A percentile compares a stretch with the other conserved stretches of the same genome.
Conservation (phyloP, 345 rosid species). For the Diplotaxis tenuifolia region DNA sequence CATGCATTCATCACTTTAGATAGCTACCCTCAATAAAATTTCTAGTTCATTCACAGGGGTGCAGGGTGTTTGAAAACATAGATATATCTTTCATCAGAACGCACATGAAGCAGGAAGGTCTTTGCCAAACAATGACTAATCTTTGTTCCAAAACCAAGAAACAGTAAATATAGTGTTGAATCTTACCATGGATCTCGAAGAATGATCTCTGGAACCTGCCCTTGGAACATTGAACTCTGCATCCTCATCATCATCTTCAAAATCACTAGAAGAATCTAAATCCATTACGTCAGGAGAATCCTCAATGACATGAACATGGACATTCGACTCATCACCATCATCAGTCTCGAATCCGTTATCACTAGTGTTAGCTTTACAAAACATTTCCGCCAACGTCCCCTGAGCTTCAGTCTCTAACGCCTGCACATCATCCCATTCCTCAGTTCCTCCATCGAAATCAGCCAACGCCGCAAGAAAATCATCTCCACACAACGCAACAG, state of each 20-base stretch:
- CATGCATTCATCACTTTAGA: too few species aligned
- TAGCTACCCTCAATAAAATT: background rate
- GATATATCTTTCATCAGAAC: too few species aligned
- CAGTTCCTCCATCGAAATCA: conserved; percentile 61
- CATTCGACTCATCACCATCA: conserved; percentile 8
- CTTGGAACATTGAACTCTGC: conserved; percentile 19
- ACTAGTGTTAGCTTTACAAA: conserved; percentile 36
- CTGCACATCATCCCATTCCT: conserved; percentile 91
- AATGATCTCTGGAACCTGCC: conserved; percentile 25
- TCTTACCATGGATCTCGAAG: conserved; percentile 50
- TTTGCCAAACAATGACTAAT: background rate
- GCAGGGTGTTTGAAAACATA: background rate
- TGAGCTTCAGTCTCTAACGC: conserved; percentile 71
- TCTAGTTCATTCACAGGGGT: background rate
- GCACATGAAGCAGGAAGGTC: background rate
- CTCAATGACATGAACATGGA: conserved; percentile 43
- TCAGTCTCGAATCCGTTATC: conserved; percentile 16
- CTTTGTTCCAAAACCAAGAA: background rate
- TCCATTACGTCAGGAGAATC: conserved; percentile 58
- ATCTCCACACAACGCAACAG: conserved; percentile 82
- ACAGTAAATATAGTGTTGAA: conserved; percentile 1
- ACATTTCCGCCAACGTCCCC: conserved; percentile 60
- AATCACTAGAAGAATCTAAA: conserved; percentile 59
- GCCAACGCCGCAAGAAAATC: conserved; percentile 82
- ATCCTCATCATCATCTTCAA: conserved; percentile 35